These are phyloP conservation scores for Xanthoconium separans DNA, from an alignment of 1,284 basidiomycete genomes.

Conservation along the genomic window DNA sequence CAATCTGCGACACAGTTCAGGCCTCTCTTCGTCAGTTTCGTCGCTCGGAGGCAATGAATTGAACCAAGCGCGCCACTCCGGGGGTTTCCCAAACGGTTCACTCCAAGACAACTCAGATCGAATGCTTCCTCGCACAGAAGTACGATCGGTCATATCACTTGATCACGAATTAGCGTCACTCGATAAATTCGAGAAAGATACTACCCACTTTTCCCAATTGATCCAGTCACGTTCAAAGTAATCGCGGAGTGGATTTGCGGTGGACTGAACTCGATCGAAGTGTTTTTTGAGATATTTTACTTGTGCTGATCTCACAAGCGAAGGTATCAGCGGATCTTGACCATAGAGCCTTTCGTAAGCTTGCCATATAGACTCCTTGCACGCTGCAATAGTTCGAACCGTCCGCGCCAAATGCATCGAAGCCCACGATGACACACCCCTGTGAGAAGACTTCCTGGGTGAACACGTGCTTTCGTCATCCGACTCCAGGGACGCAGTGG, in stretches of 20 bases:
- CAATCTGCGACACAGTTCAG: slow-evolving; percentile 34
- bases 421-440: slow-evolving; percentile 42
- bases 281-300: slow-evolving; percentile 33
- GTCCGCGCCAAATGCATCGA: slow-evolving; percentile 63
- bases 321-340: slow-evolving; percentile 36
- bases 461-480: slow-evolving; percentile 17
- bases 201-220: slow-evolving; percentile 65
- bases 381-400: slow-evolving; percentile 53
- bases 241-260: slow-evolving; percentile 44
- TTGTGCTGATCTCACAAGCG: slow-evolving; percentile 31
- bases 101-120: slow-evolving; percentile 50
- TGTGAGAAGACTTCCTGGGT: slow-evolving; percentile 24
- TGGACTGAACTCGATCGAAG: slow-evolving; percentile 23
- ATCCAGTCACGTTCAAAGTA: slow-evolving; percentile 67
- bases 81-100: slow-evolving; percentile 46
- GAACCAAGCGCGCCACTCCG: slow-evolving; percentile 57
- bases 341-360: slow-evolving; percentile 56
- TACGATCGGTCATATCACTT: slow-evolving; percentile 76
- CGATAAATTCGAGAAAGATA: neutral
- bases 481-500: slow-evolving; percentile 11
- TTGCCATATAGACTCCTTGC: slow-evolving; percentile 67
- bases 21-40: slow-evolving; percentile 22
- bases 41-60: slow-evolving; percentile 29
- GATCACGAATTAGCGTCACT: neutral
- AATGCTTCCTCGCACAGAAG: slow-evolving; percentile 53